Evolutionary conservation across 805 yeast species (phyloP), one percentile per base, ranked within the genome.

Genomic region (Barnettozyma californica): DNA sequence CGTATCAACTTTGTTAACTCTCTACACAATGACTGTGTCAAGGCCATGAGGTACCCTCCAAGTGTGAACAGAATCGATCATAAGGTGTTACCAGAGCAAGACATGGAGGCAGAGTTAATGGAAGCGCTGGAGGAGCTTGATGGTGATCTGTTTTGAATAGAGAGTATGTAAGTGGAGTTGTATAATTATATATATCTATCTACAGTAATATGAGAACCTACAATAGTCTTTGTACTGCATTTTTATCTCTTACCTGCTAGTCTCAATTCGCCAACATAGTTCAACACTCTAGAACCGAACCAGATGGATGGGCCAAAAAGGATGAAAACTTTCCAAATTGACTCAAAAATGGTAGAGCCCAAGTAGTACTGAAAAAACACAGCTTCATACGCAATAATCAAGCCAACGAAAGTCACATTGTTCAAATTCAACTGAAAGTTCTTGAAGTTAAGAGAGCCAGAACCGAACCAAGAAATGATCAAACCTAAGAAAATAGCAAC

Each of bases 1-100:
- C 85, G 99, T 74, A 92, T 94, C 67, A 81, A 81, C 59, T 95
- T 94, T 68, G 92, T 96, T 63, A 85, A 89, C 70, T 78, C 84
- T 42, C 76, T 92, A 56, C 95, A 92, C 69, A 89, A 90, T 58
- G 97, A 92, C 60, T 81, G 88, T 66, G 95, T 92, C 50, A 87
- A 88, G 69, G 89, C 96, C 9, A 89, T 94, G 97, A 80, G 97
- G 60, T 94, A 88, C 68, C 96, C 97, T 8, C 65, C 65, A 43
- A 61, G 63, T 50, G 53, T 52, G 19, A 61, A 58, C 49, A 58
- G 58, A 48, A 50, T 47, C n/a, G 55, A 54, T 39, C 45, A 49
- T 23, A 23, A 35, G 7, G 23, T 21, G 14, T 16, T 33, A 13
- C 23, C 47, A 1, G 46, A 41, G 9, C 53, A 55, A 2, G 60